These are phyloP conservation scores for Termitomyces eurrhizus DNA, from an alignment of 768 basidiomycete genomes.

Conservation along the genomic window DNA sequence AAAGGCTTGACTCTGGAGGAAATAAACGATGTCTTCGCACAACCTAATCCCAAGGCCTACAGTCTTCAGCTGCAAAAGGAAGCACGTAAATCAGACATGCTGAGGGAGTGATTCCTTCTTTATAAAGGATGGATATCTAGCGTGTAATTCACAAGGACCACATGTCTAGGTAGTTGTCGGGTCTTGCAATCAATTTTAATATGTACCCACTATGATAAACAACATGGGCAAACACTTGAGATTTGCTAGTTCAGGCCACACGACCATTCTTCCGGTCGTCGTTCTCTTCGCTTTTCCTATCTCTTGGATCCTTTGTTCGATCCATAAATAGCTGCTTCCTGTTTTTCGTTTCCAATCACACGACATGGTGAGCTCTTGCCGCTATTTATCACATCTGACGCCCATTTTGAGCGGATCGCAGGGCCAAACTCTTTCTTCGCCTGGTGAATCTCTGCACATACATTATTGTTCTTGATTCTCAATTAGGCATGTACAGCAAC, in stretches of 20 bases:
- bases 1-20: constrained; percentile 48
- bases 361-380: constrained; percentile 26
- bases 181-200: background rate
- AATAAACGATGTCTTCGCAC: constrained; percentile 43
- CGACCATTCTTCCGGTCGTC: constrained; percentile 25
- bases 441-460: constrained; percentile 45
- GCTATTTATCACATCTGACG: constrained; percentile 5
- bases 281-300: constrained; percentile 22
- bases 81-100: background rate
- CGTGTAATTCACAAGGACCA: background rate
- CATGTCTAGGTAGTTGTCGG: no score
- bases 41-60: constrained; percentile 38
- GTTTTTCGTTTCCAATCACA: constrained; percentile 10
- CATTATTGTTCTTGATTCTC: constrained; percentile 9
- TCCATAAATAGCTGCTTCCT: constrained; percentile 9
- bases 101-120: background rate
- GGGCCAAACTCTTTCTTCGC: constrained; percentile 87
- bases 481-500: constrained; percentile 49
- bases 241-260: constrained; percentile 27
- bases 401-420: constrained; percentile 26
- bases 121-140: background rate
- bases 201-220: background rate
- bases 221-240: constrained; percentile 28
- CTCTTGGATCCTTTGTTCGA: constrained; percentile 11
- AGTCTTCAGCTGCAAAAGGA: constrained; percentile 20